phyloP scores from a whole-genome alignment of 495 filamentous ascomycete species.

The Staphylotrichum tortipilum region DNA sequence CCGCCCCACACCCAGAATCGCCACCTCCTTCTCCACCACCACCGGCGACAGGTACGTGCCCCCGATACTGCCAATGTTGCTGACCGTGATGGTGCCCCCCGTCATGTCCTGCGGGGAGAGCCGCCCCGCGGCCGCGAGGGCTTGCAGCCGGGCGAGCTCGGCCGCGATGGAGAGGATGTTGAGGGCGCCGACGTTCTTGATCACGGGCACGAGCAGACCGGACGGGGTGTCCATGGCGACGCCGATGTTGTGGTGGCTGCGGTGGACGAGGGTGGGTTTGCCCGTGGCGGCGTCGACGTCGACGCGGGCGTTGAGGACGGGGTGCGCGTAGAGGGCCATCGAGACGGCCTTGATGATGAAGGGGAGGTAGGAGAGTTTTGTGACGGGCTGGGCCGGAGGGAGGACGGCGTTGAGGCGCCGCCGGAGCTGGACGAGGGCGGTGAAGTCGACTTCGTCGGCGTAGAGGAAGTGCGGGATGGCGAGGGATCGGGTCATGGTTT shows the following conservation, averaged over 20 bases:
- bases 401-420: conserved; percentile 55
- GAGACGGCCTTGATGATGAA: conserved; percentile 95
- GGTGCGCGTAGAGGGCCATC: conserved; percentile 68
- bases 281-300: conserved; percentile 42
- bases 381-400: conserved; percentile 28
- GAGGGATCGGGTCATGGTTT: conserved; percentile 90
- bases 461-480: conserved; percentile 90
- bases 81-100: conserved; percentile 89
- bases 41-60: conserved; percentile 87
- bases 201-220: conserved; percentile 89
- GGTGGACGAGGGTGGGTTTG: conserved; percentile 64
- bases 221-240: conserved; percentile 89
- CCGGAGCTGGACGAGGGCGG: conserved; percentile 60
- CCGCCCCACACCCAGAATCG: conserved; percentile 83
- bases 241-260: conserved; percentile 86
- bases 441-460: conserved; percentile 75
- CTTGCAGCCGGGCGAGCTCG: conserved; percentile 66
- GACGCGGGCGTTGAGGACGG: conserved; percentile 78
- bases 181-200: conserved; percentile 69
- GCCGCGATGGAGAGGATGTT: conserved; percentile 68
- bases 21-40: conserved; percentile 81
- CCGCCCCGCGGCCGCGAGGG: conserved; percentile 62
- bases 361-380: conserved; percentile 78
- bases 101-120: conserved; percentile 66
- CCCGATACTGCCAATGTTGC: conserved; percentile 95